These are phyloP conservation scores for Amaranthus palmeri DNA, from an alignment of 148 eudicot genomes.

Conservation along the genomic window DNA sequence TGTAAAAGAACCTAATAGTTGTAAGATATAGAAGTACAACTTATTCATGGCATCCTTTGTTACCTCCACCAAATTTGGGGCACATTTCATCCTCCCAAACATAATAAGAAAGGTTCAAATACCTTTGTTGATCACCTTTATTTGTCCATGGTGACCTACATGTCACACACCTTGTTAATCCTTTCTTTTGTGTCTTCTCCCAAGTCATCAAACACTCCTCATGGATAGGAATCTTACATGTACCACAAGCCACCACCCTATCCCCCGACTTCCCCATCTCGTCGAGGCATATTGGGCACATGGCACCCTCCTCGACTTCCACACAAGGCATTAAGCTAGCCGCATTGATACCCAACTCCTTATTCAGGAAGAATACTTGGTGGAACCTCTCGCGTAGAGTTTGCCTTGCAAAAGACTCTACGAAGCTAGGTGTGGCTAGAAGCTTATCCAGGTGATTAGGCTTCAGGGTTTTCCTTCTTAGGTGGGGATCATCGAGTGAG, in stretches of 20 bases:
- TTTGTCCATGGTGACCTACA: conserved; percentile 68
- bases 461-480: conserved; percentile 43
- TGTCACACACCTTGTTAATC: conserved; percentile 64
- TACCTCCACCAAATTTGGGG: conserved; percentile 1
- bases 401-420: conserved; percentile 39
- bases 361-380: conserved; percentile 33
- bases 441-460: conserved; percentile 60
- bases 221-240: conserved; percentile 65
- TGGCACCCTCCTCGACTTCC: conserved; percentile 39
- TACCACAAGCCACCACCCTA: conserved; percentile 58
- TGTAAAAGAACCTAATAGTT: too few species aligned
- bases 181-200: conserved; percentile 58
- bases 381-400: conserved; percentile 54
- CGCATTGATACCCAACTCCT: conserved; percentile 22
- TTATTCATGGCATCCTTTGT: too few species aligned
- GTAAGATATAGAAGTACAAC: too few species aligned
- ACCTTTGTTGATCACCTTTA: conserved; percentile 36
- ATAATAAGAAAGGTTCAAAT: conserved; percentile 56
- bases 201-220: conserved; percentile 73
- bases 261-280: conserved; percentile 43
- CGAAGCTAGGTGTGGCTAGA: conserved; percentile 35
- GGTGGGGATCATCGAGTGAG: conserved; percentile 43
- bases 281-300: conserved; percentile 76
- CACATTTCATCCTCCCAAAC: conserved; percentile 25
- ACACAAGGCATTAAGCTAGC: conserved; percentile 10